Conservation (phyloP, 768 basidiomycete species). For the Termitomyces sp. region DNA sequence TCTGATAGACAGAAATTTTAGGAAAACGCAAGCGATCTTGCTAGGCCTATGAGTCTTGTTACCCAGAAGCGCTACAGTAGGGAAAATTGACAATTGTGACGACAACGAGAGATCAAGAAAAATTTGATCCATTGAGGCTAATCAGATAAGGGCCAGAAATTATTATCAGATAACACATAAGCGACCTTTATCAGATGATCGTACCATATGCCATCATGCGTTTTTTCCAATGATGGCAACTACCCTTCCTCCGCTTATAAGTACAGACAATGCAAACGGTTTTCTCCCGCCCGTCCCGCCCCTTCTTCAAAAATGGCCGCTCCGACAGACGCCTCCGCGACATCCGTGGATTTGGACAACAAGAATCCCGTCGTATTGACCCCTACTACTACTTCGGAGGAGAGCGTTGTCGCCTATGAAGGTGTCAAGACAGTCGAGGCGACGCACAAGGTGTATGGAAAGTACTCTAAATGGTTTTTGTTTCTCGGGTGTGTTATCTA, state of each 20-base stretch:
- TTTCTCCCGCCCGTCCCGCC: not conserved
- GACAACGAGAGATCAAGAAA: not conserved
- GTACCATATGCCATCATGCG: conserved; percentile 4
- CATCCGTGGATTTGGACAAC: not conserved
- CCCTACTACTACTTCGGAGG: not conserved
- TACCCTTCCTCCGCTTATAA: conserved; percentile 5
- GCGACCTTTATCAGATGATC: conserved; percentile 21
- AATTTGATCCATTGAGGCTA: conserved; percentile 5
- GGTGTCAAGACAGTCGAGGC: conserved; percentile 54
- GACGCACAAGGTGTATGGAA: conserved; percentile 47
- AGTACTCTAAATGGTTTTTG: conserved; percentile 54
- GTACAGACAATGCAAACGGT: not conserved
- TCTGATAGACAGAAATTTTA: not conserved
- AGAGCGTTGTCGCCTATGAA: conserved; percentile 24
- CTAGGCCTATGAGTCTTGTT: not conserved
- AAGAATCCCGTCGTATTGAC: not conserved
- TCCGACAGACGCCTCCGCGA: not conserved
- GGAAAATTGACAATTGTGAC: too few relatives aligned
- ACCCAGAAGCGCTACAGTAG: too few relatives aligned
- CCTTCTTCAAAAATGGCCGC: conserved; percentile 8
- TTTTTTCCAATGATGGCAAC: conserved; percentile 9
- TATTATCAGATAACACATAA: conserved; percentile 18
- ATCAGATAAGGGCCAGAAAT: conserved; percentile 9
- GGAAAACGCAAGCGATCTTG: too few relatives aligned
- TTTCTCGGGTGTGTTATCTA: conserved; percentile 46